Evolutionary conservation across 805 yeast genomes (phyloP), one percentile per base, ranked within the genome.

Genomic region (Schwanniomyces polymorphus): DNA sequence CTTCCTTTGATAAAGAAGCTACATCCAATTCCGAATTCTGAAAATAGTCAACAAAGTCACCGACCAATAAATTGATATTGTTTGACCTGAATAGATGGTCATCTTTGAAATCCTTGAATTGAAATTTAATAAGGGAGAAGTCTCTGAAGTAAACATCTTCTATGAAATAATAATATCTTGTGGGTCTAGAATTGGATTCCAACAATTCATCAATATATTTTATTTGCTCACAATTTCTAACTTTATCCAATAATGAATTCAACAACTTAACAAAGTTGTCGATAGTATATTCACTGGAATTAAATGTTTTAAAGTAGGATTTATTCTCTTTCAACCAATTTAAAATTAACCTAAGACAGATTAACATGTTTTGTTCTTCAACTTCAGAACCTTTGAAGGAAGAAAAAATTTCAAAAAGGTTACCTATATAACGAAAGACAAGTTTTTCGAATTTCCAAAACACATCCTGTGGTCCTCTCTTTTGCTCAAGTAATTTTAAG

Each of bases 61-160:
- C 64, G 26, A 53, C 49, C 18, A 64, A 47, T 26, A 62, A 50
- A 47, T 62, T 54, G 12, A 58, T 56, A 41, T 62, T 55, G 38
- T 51, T 51, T 7, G 52, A 25, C 27, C 52, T 46, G 50, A 79
- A 77, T 25, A 81, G 63, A 41, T 66, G 68, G 27, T 67, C 68
- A 55, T 86, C 91, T 52, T 83, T 72, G 53, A 85, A 86, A 58
- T 85, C 91, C 43, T 74, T 75, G 46, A 85, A 71, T 44, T 74
- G 76, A 51, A 69, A 75, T 21, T 76, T 76, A 14, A 86, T 68
- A 4, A 85, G 78, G 26, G 72, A 66, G 56, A 82, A 85, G 50
- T 84, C 91, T 49, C 79, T 80, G 52, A 82, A 67, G 18, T 72
- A 64, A 11, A 85, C 81, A 65, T 86, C 94, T 57, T 87, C 92